phyloP scores from a whole-genome alignment of 1,284 basidiomycete species.

The Exobasidium rhododendri region DNA sequence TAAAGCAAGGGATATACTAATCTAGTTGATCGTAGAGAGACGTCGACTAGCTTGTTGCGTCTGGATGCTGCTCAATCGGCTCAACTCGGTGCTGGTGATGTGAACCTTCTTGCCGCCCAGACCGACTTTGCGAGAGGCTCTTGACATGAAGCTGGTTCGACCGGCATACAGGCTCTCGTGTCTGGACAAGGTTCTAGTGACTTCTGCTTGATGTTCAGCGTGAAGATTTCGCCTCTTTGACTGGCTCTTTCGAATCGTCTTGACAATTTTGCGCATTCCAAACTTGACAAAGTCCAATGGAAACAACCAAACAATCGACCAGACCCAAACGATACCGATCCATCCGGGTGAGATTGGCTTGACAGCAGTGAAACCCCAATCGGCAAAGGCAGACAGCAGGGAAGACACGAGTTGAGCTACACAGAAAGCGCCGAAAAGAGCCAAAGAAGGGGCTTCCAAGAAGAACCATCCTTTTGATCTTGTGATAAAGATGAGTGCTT shows the following conservation, averaged over 20 bases:
- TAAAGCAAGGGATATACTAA: background rate
- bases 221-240: conserved; percentile 55
- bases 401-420: conserved; percentile 89
- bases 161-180: conserved; percentile 92
- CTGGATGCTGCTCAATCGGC: conserved; percentile 79
- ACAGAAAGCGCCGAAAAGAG: conserved; percentile 84
- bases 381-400: conserved; percentile 85
- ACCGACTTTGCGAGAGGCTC: conserved; percentile 77
- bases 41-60: conserved; percentile 71
- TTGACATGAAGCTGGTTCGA: conserved; percentile 82
- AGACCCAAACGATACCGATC: conserved; percentile 85
- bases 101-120: conserved; percentile 71
- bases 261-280: conserved; percentile 87
- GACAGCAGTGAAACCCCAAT: conserved; percentile 56
- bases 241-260: conserved; percentile 60
- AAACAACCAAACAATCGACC: conserved; percentile 86
- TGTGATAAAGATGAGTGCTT: conserved; percentile 94
- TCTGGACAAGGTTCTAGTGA: conserved; percentile 81
- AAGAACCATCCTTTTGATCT: conserved; percentile 96
- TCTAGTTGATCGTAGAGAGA: conserved; percentile 59
- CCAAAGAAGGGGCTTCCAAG: conserved; percentile 90
- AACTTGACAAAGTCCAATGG: conserved; percentile 96
- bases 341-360: conserved; percentile 62
- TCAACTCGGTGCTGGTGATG: conserved; percentile 69
- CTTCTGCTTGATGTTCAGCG: conserved; percentile 62